Evolutionary conservation across 129 eudicot genomes (phyloP), one percentile per base, ranked within the genome.

Genomic region (Helianthus tuberosus): DNA sequence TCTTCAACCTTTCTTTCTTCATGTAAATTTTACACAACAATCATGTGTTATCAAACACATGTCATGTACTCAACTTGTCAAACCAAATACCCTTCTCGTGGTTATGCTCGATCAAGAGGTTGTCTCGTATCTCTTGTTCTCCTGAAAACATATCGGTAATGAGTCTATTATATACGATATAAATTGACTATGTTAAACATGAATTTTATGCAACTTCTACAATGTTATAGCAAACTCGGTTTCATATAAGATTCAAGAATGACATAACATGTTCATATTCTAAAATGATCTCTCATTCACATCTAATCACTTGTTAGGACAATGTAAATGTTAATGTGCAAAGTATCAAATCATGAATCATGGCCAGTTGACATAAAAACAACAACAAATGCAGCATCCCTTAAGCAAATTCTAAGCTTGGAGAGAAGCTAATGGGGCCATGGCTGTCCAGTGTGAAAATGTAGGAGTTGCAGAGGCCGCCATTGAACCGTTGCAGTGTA

Each of bases 71-170:
- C 57, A 55, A 51, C 50, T 69, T 66, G 39, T 50, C 76, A 10
- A 64, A 75, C 46, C 71, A 66, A 61, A 51, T 75, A 49, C 75
- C 54, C 63, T 64, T 74, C 59, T 17, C 16, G 62, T 36, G 29
- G 64, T 80, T 76, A 88, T 38, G 75, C 80, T 66, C 92, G 87
- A 60, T 74, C 59, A 53, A 90, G 85, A 44, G 96, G 93, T 69
- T 74, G 79, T 75, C 79, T 53, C 0, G 81, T 68, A 49, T 73
- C 82, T 80, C 93, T 81, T 15, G 86, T 81, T 85, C 86, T 84
- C 90, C 97, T 92, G 82, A 29, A 52, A 71, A 69, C 32, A 73
- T 47, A 44, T 8, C 29, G 20, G 15, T 14, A 15, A 66, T 43
- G 36, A 70, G 57, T 32, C 47, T 46, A 59, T 72, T 23, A 13